phyloP scores from a whole-genome alignment of 176 grass and related monocot genomes.

The sorghum (Sorghum bicolor) region Sorghum_bicolor_NCBIv3 NC_012873.2:59264501-59265000 shows the following conservation, averaged over 20 bases:
- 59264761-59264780: neutral
- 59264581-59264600: neutral
- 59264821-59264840: neutral
- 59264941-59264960: too few species aligned
- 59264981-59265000: too few species aligned
- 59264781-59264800: neutral
- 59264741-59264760: neutral
- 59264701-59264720: neutral
- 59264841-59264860: neutral
- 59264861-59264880: neutral
- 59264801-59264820: too few species aligned
- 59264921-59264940: too few species aligned
- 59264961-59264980: too few species aligned
- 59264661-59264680: neutral
- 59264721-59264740: neutral
- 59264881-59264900: neutral
- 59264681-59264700: neutral
- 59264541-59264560: conserved; percentile 10
- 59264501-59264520: neutral
- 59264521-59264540: neutral
- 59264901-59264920: neutral
- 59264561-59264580: neutral
- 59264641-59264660: neutral
- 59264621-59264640: neutral
- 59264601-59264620: neutral